These are phyloP conservation scores for Leccinum subfulvum DNA, from an alignment of 1,284 basidiomycete genomes.

Conservation along the genomic window DNA sequence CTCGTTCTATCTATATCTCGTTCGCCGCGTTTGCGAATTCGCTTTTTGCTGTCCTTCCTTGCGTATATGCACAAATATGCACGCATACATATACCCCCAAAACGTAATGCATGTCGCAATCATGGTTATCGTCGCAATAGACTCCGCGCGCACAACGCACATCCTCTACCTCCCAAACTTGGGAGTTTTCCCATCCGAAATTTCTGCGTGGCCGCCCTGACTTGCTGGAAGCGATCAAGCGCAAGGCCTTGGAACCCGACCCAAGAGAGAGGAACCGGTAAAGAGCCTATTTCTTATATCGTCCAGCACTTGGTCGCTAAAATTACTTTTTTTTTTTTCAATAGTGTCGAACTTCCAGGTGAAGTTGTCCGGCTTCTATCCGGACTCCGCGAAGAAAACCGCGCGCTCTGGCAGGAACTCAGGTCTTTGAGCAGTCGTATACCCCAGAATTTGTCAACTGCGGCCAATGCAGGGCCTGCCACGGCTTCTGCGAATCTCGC, in stretches of 20 bases:
- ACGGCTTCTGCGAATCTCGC: slow-evolving; percentile 11
- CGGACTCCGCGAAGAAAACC: slow-evolving; percentile 69
- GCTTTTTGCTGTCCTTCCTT: background rate
- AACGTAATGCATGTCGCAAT: slow-evolving; percentile 2
- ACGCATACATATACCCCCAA: slow-evolving; percentile 1
- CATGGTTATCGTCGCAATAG: slow-evolving; percentile 36
- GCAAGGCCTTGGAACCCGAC: slow-evolving; percentile 79
- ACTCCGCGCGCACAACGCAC: slow-evolving; percentile 82
- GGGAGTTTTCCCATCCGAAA: slow-evolving; percentile 89
- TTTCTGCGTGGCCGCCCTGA: slow-evolving; percentile 81
- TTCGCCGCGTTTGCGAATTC: slow-evolving; percentile 17
- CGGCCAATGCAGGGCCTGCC: slow-evolving; percentile 4
- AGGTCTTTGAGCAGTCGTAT: slow-evolving; percentile 36
- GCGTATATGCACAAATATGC: slow-evolving; percentile 4
- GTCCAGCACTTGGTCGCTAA: background rate
- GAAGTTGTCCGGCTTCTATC: slow-evolving; percentile 70
- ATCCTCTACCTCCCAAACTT: slow-evolving; percentile 76
- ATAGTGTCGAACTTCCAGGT: slow-evolving; percentile 71
- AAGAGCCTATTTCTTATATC: slow-evolving; percentile 3
- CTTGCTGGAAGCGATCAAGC: slow-evolving; percentile 81
- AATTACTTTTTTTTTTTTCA: slow-evolving; percentile 25
- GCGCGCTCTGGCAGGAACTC: slow-evolving; percentile 43
- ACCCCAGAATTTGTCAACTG: slow-evolving; percentile 16
- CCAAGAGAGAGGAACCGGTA: slow-evolving; percentile 40
- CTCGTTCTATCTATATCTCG: slow-evolving; percentile 11